Evolutionary conservation across 805 yeast species (phyloP).

Genomic region (Metschnikowia anglica): DNA sequence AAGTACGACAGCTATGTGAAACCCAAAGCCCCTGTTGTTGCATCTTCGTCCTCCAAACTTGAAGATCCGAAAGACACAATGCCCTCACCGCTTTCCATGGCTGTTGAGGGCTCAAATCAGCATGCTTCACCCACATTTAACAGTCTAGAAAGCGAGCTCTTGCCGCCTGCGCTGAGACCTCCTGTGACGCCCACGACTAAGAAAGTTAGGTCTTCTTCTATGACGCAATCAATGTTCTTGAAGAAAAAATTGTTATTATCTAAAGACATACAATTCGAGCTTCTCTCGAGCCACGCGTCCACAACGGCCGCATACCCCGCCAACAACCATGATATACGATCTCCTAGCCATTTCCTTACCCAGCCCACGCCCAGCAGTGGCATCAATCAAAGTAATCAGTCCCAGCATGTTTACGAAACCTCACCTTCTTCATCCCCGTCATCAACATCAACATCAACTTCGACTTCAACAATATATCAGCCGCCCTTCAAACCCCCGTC

Average conservation of each 20-base stretch:
- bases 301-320: slow-evolving; percentile 6
- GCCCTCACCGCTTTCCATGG: slow-evolving; percentile 29
- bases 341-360: slow-evolving; percentile 2
- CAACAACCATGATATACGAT: neutral
- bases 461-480: neutral
- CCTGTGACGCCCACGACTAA: slow-evolving; percentile 12
- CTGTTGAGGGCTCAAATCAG: slow-evolving; percentile 10
- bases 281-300: slow-evolving; percentile 20
- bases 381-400: neutral
- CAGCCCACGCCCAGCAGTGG: neutral
- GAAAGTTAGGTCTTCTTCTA: slow-evolving; percentile 20
- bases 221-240: slow-evolving; percentile 28
- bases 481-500: slow-evolving; percentile 1
- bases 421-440: slow-evolving; percentile 1
- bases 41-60: slow-evolving; percentile 1
- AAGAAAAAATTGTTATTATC: slow-evolving; percentile 34
- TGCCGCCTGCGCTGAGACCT: slow-evolving; percentile 7
- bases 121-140: neutral
- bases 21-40: slow-evolving; percentile 11
- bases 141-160: slow-evolving; percentile 7
- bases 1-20: slow-evolving; percentile 15
- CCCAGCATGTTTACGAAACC: neutral
- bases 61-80: slow-evolving; percentile 24
- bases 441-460: neutral
- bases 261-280: slow-evolving; percentile 42